These are phyloP conservation scores for Aureobasidium sp. DNA, from an alignment of 2,329 filamentous ascomycete species.

Conservation along the genomic window DNA sequence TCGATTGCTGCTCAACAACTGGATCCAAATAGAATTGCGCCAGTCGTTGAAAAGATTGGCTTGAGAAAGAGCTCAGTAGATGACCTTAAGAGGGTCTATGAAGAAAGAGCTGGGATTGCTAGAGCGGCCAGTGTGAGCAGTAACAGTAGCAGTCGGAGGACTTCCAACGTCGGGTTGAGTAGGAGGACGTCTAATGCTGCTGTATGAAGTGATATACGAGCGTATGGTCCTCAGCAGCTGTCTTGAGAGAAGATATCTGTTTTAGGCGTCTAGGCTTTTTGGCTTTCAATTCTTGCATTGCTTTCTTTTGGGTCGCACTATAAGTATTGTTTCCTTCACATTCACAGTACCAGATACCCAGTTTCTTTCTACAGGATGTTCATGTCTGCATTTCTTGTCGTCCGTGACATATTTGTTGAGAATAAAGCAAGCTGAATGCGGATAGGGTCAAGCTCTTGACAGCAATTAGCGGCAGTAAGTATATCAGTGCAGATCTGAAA, in stretches of 20 bases:
- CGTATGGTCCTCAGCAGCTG: no score
- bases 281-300: neutral
- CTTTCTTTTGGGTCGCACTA: neutral
- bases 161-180: neutral
- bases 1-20: neutral
- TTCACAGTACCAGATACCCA: neutral
- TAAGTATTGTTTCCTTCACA: neutral
- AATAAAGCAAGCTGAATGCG: no score
- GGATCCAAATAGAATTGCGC: neutral
- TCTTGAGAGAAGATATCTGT: no score
- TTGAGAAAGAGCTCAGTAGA: slow-evolving; percentile 42
- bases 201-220: neutral
- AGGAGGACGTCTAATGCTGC: neutral
- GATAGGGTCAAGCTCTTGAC: neutral
- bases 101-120: slow-evolving; percentile 34
- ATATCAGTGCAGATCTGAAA: no score
- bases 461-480: no score
- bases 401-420: neutral
- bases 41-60: slow-evolving; percentile 26
- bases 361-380: neutral
- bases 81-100: slow-evolving; percentile 41
- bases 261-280: neutral
- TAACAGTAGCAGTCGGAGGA: neutral
- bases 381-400: neutral
- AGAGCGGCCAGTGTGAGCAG: slow-evolving; percentile 7